Conservation (phyloP, 2,329 filamentous ascomycete genomes). For the Verticillium tricorpus region DNA sequence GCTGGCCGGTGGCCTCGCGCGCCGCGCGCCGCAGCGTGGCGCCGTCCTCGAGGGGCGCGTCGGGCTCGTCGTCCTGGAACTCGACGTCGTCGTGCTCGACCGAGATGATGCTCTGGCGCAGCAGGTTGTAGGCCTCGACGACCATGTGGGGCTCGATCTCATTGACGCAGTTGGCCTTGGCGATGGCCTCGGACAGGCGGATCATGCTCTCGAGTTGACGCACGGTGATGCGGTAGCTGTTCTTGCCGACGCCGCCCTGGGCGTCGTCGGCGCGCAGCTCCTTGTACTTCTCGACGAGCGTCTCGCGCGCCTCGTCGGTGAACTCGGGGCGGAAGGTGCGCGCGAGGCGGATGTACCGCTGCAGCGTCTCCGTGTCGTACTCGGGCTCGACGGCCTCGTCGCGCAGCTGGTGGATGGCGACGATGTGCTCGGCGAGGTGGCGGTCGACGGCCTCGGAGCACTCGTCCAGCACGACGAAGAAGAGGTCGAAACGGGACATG, state of each 20-base stretch:
- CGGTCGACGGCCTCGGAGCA: slow-evolving; percentile 90
- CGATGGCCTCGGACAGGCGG: slow-evolving; percentile 92
- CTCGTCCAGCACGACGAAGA: slow-evolving; percentile 96
- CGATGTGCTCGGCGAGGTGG: slow-evolving; percentile 90
- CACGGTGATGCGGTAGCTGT: slow-evolving; percentile 96
- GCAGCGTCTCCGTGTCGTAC: slow-evolving; percentile 92
- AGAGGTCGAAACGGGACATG: slow-evolving; percentile 98
- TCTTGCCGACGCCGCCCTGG: slow-evolving; percentile 87
- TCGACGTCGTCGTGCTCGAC: slow-evolving; percentile 98
- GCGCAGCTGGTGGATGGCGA: slow-evolving; percentile 85
- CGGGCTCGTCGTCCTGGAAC: slow-evolving; percentile 72
- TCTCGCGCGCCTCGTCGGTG: slow-evolving; percentile 76
- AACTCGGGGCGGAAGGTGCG: slow-evolving; percentile 92
- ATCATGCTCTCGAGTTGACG: slow-evolving; percentile 95
- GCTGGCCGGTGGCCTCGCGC: slow-evolving; percentile 37
- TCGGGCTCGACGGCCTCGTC: slow-evolving; percentile 90
- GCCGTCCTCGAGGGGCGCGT: slow-evolving; percentile 36
- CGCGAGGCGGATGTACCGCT: slow-evolving; percentile 95
- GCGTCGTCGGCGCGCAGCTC: slow-evolving; percentile 90
- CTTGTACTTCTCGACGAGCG: slow-evolving; percentile 91
- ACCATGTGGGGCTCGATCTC: slow-evolving; percentile 84
- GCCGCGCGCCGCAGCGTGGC: slow-evolving; percentile 36
- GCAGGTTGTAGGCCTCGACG: slow-evolving; percentile 83
- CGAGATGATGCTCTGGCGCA: slow-evolving; percentile 92
- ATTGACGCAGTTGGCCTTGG: slow-evolving; percentile 93